These are phyloP conservation scores for Arthromyces matolae DNA, from an alignment of 768 basidiomycete genomes.

Conservation along the genomic window DNA sequence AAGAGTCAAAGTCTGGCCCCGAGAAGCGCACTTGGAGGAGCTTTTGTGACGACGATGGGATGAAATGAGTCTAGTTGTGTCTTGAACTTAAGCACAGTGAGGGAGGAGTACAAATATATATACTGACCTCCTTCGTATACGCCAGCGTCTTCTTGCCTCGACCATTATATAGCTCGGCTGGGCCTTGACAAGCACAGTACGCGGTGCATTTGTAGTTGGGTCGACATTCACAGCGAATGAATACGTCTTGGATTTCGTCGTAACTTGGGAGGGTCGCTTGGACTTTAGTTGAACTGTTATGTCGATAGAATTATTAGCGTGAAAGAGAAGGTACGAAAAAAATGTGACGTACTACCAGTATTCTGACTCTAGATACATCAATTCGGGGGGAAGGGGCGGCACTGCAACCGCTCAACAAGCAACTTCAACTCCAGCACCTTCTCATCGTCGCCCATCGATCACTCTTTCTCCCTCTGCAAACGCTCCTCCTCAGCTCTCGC, in stretches of 20 bases:
- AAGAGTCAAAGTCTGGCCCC: constrained; percentile 51
- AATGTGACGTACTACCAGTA: constrained; percentile 43
- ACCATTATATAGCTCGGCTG: constrained; percentile 31
- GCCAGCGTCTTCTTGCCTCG: constrained; percentile 34
- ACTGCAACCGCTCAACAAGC: no score
- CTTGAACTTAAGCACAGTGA: not conserved
- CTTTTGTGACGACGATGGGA: no score
- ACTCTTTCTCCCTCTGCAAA: constrained; percentile 1
- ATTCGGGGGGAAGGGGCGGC: constrained; percentile 39
- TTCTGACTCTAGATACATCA: constrained; percentile 50
- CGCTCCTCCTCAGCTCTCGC: constrained; percentile 10
- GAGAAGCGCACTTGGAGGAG: constrained; percentile 56
- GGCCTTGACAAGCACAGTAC: constrained; percentile 46
- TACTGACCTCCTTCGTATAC: constrained; percentile 39
- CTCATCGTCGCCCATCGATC: constrained; percentile 37
- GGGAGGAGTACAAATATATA: not conserved
- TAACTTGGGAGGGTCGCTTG: constrained; percentile 6
- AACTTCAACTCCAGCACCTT: no score
- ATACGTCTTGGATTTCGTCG: constrained; percentile 28
- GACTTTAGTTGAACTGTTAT: constrained; percentile 15
- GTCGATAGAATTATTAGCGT: not conserved
- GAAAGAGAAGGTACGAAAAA: not conserved
- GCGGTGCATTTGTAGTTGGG: constrained; percentile 24
- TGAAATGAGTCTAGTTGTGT: no score
- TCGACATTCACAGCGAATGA: constrained; percentile 46